These are phyloP conservation scores for Ustilago shanxiensis DNA, from an alignment of 1,284 basidiomycete species.

Conservation along the genomic window DNA sequence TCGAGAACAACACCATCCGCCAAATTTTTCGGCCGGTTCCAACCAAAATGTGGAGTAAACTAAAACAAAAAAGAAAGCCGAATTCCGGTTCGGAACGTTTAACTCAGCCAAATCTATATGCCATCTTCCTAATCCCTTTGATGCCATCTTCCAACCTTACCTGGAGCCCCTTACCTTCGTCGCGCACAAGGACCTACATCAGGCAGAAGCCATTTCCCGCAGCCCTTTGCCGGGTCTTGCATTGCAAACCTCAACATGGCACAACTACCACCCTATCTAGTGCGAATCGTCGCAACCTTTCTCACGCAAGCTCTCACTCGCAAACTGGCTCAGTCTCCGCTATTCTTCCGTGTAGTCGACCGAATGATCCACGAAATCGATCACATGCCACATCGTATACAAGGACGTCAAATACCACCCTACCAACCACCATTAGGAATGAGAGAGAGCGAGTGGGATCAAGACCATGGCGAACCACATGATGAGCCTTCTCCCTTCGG, in stretches of 20 bases:
- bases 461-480: slow-evolving; percentile 58
- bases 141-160: neutral
- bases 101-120: slow-evolving; percentile 23
- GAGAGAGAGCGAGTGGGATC: slow-evolving; percentile 55
- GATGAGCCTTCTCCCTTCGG: slow-evolving; percentile 56
- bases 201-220: neutral
- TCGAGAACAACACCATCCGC: slow-evolving; percentile 12
- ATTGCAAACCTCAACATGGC: slow-evolving; percentile 36
- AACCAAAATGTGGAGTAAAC: slow-evolving; percentile 23
- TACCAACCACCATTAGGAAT: slow-evolving; percentile 55
- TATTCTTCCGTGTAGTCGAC: slow-evolving; percentile 59
- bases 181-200: neutral
- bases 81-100: slow-evolving; percentile 9
- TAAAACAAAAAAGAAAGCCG: slow-evolving; percentile 13
- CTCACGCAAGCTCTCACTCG: slow-evolving; percentile 57
- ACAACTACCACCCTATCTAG: slow-evolving; percentile 54
- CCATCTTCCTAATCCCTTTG: neutral
- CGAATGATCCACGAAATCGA: slow-evolving; percentile 63
- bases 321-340: slow-evolving; percentile 52
- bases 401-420: slow-evolving; percentile 52
- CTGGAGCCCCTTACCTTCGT: neutral
- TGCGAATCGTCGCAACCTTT: slow-evolving; percentile 53
- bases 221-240: neutral
- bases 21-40: slow-evolving; percentile 16
- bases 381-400: slow-evolving; percentile 56